A percentile compares a stretch with the other conserved stretches of the same genome.
phyloP scores from a whole-genome alignment of 2,329 filamentous ascomycete genomes.

The Amesomyces nigricolor region DNA sequence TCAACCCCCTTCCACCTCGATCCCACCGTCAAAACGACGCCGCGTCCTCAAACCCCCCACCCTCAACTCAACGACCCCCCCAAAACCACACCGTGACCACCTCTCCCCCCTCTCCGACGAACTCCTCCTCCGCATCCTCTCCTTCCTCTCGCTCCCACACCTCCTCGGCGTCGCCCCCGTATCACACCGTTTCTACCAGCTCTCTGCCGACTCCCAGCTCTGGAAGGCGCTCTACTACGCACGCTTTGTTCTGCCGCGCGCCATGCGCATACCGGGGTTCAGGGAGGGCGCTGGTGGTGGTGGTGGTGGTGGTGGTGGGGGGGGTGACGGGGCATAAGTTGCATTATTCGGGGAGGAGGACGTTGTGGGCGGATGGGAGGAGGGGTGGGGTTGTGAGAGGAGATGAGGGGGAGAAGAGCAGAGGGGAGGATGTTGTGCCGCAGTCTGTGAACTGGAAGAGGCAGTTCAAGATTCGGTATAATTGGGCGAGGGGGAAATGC shows the following conservation, averaged over 20 bases:
- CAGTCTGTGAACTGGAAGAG: constrained; percentile 72
- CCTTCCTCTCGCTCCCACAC: constrained; percentile 63
- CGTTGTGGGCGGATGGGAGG: constrained; percentile 43
- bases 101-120: constrained; percentile 78
- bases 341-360: constrained; percentile 41
- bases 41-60: too few relatives aligned
- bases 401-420: constrained; percentile 4
- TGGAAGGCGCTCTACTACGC: constrained; percentile 89
- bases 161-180: constrained; percentile 58
- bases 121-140: constrained; percentile 76
- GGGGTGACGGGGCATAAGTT: constrained; percentile 32
- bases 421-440: constrained; percentile 39
- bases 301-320: constrained; percentile 10
- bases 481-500: constrained; percentile 82
- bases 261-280: constrained; percentile 67
- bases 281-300: constrained; percentile 29
- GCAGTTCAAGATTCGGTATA: constrained; percentile 82
- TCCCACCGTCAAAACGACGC: neutral
- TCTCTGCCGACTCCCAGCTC: constrained; percentile 76
- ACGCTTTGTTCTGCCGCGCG: constrained; percentile 78
- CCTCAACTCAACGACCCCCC: neutral
- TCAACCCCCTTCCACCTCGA: neutral
- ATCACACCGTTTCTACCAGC: constrained; percentile 67
- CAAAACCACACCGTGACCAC: constrained; percentile 41
- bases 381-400: constrained; percentile 35